phyloP scores from a whole-genome alignment of 192 early-diverging fungal species.

The Linnemannia elongata region DNA sequence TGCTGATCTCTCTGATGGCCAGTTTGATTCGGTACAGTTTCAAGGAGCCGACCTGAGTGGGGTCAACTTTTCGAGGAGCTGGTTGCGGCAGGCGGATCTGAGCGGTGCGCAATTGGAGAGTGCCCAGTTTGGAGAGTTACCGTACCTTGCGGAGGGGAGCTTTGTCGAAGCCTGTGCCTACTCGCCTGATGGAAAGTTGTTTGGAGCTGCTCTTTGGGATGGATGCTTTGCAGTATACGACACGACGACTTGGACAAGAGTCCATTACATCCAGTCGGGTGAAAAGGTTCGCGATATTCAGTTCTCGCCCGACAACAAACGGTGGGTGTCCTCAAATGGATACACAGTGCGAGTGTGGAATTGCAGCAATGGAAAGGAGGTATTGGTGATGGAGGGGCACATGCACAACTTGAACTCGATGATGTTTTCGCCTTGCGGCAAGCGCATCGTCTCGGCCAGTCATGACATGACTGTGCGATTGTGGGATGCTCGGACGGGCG shows the following conservation, averaged over 20 bases:
- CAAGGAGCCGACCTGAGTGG: not conserved
- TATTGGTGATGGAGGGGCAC: not conserved
- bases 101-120: not conserved
- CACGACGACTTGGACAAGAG: not conserved
- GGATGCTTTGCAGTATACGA: not conserved
- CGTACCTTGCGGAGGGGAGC: not conserved
- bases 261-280: not conserved
- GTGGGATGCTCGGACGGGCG: slow-evolving; percentile 1
- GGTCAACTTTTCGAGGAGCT: not conserved
- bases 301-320: not conserved
- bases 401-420: not conserved
- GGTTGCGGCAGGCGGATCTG: not conserved
- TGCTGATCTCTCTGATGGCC: not conserved
- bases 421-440: slow-evolving; percentile 2
- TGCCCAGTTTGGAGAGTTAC: not conserved
- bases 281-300: not conserved
- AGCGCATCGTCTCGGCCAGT: not conserved
- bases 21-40: not conserved
- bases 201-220: not conserved
- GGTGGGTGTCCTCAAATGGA: not conserved
- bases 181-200: not conserved
- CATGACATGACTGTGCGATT: not conserved
- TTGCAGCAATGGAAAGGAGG: not conserved
- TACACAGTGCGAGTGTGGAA: not conserved
- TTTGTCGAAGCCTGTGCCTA: not conserved